phyloP scores from a whole-genome alignment of 805 yeast genomes.

The Nakazawaea laoshanensis region DNA sequence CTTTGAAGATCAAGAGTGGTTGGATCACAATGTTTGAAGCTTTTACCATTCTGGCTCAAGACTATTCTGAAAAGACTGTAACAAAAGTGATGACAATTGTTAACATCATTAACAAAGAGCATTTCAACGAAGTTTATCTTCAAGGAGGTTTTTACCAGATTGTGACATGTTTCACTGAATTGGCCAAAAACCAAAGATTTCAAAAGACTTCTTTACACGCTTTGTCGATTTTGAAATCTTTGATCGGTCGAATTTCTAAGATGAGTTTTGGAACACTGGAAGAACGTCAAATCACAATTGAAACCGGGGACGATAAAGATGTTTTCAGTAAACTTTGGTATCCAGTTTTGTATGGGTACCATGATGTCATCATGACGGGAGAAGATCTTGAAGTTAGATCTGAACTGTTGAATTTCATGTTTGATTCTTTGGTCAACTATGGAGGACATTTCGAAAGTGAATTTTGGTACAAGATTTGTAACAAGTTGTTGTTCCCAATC shows the following conservation, averaged over 20 bases:
- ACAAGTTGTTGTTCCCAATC: slow-evolving; percentile 79
- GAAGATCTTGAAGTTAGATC: slow-evolving; percentile 93
- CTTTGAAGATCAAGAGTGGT: slow-evolving; percentile 76
- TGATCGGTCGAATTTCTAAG: slow-evolving; percentile 52
- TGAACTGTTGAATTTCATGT: slow-evolving; percentile 72
- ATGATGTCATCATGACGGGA: slow-evolving; percentile 86
- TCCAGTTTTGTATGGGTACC: slow-evolving; percentile 79
- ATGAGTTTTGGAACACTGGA: slow-evolving; percentile 22
- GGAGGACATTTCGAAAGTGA: slow-evolving; percentile 68
- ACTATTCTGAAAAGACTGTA: slow-evolving; percentile 50
- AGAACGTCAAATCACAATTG: slow-evolving; percentile 12
- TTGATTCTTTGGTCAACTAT: slow-evolving; percentile 69
- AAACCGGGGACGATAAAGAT: slow-evolving; percentile 20
- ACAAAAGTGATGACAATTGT: slow-evolving; percentile 56
- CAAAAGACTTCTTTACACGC: slow-evolving; percentile 79
- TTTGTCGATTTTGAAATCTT: slow-evolving; percentile 58
- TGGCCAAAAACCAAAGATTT: slow-evolving; percentile 76
- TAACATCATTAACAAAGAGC: slow-evolving; percentile 50
- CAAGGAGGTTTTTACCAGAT: slow-evolving; percentile 66
- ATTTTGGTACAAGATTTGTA: slow-evolving; percentile 80
- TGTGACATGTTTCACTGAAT: slow-evolving; percentile 66
- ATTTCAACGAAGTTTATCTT: slow-evolving; percentile 50
- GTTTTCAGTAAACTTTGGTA: slow-evolving; percentile 62
- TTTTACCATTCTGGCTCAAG: slow-evolving; percentile 64
- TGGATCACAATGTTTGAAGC: slow-evolving; percentile 88